Evolutionary conservation across 352 stramenopile genomes (phyloP), one percentile per base, ranked within the genome.

Genomic region (Peronospora tabacina): DNA sequence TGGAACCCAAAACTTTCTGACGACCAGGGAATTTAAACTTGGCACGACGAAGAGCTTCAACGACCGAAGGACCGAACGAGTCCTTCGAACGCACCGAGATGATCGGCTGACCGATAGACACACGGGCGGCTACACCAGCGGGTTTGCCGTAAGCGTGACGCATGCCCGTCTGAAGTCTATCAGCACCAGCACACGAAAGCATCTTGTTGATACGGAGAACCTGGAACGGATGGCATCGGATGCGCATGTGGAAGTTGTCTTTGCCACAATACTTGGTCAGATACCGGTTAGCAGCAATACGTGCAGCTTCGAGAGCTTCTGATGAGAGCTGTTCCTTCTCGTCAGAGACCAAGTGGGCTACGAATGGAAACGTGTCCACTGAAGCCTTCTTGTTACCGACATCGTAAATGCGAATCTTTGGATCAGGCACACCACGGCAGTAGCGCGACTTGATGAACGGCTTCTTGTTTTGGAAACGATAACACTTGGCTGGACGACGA

Each of bases 381-480:
- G 85, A 88, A 34, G 96, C 95, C 72, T 96, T 98, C 80, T 98
- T 99, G 84, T 96, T 96, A 61, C 97, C 97, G 33, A 98, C 91
- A 75, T 99, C 97, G 80, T 98, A 99, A 77, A 99, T 99, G 54
- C 94, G 86, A 75, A 99, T 99, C 85, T 91, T 91, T 36, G 81
- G 68, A 69, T 91, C 86, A 37, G 96, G 97, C 49, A 99, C 97
- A 94, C 97, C 97, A 82, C 97, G 95, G 73, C 96, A 99, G 84
- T 98, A 99, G 59, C 97, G 92, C 48, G 93, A 98, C 90, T 99
- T 99, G 82, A 99, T 99, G 87, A 99, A 99, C 44, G 97, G 97
- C 85, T 99, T 99, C 95, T 99, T 99, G 94, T 99, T 99, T 81
- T 98, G 94, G 92, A 99, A 99, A 74, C 97, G 95, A 86, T 98